Evolutionary conservation across 2,329 filamentous ascomycete genomes (phyloP), one percentile per base, ranked within the genome.

Genomic region (Didymella arachidicola): DNA sequence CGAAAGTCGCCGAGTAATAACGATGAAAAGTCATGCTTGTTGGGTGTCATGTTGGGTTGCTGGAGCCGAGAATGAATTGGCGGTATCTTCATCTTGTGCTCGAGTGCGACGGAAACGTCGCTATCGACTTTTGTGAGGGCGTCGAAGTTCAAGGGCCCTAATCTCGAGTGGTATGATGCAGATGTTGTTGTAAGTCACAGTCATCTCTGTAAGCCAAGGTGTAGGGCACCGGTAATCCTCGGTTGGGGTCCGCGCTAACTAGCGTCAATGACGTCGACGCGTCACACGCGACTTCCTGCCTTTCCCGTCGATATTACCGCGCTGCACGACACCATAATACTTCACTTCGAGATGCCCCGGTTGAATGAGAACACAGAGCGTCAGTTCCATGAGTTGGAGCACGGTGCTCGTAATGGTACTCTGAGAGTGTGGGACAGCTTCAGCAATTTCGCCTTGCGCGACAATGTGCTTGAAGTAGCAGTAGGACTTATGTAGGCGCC

Each of bases 381-480:
- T 49, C 77, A 78, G 27, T 76, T 87, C 26, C 78, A 85, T 32
- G 79, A 80, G 45, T 76, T 80, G 19, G 78, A 84, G 57, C 78
- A 81, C 61, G 72, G 75, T 22, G 71, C 71, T 11, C 75, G 79
- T 53, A 78, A 78, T 8, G 62, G 60, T 52, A 82, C 84, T 25
- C 78, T 80, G 61, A 80, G 80, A 59, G 77, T 85, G 56, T 87
- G 85, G 80, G 79, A 84, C 32, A 87, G 87, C 38, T 92, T 92
- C 72, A 74, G 87, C 65, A 88, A 91, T 72, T 92, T 92, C 75
- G 89, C 88, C 0, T 84, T 91, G 53, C 86, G 89, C 63, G 89
- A 90, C 57, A 91, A 92, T 66, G 89, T 92, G 46, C 82, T 92
- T 26, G 87, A 92, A 74, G 89, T 92, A 59, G 89, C 89, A 16